These are phyloP conservation scores for Xylariales sp. DNA, from an alignment of 2,329 filamentous ascomycete genomes.

Conservation along the genomic window DNA sequence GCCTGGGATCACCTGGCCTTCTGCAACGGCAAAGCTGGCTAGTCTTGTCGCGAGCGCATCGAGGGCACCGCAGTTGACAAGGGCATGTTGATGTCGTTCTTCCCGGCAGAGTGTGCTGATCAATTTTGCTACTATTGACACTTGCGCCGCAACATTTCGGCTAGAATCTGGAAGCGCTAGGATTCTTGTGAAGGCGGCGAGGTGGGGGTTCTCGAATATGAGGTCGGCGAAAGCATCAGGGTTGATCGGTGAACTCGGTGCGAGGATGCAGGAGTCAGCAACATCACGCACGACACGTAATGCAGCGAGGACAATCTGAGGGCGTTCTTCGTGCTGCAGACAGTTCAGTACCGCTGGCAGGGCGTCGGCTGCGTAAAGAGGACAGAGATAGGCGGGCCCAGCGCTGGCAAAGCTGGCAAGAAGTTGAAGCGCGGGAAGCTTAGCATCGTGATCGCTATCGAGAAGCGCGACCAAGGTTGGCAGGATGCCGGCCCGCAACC, in stretches of 20 bases:
- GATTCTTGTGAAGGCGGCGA: slow-evolving; percentile 62
- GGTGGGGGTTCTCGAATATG: slow-evolving; percentile 59
- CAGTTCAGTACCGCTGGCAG: slow-evolving; percentile 69
- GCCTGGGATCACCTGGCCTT: slow-evolving; percentile 65
- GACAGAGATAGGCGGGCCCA: slow-evolving; percentile 72
- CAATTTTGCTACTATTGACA: slow-evolving; percentile 53
- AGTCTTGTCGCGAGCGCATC: slow-evolving; percentile 74
- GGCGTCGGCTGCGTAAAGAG: slow-evolving; percentile 64
- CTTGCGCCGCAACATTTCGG: slow-evolving; percentile 54
- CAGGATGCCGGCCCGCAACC: slow-evolving; percentile 66
- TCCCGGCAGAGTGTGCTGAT: slow-evolving; percentile 60
- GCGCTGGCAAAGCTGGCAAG: slow-evolving; percentile 80
- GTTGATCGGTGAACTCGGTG: slow-evolving; percentile 45
- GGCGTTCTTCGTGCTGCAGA: slow-evolving; percentile 56
- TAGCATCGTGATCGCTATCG: slow-evolving; percentile 50
- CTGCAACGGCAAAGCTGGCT: slow-evolving; percentile 63
- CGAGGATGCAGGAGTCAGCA: slow-evolving; percentile 57
- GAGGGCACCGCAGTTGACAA: slow-evolving; percentile 70
- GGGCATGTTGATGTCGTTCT: slow-evolving; percentile 64
- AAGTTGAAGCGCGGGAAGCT: slow-evolving; percentile 79
- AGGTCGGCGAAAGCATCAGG: slow-evolving; percentile 52
- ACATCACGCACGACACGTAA: slow-evolving; percentile 72
- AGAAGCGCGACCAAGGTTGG: slow-evolving; percentile 50
- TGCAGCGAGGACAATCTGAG: slow-evolving; percentile 66
- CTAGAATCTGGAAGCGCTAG: slow-evolving; percentile 53